Evolutionary conservation across 768 basidiomycete genomes (phyloP).

Genomic region (Boletus reticulatus): DNA sequence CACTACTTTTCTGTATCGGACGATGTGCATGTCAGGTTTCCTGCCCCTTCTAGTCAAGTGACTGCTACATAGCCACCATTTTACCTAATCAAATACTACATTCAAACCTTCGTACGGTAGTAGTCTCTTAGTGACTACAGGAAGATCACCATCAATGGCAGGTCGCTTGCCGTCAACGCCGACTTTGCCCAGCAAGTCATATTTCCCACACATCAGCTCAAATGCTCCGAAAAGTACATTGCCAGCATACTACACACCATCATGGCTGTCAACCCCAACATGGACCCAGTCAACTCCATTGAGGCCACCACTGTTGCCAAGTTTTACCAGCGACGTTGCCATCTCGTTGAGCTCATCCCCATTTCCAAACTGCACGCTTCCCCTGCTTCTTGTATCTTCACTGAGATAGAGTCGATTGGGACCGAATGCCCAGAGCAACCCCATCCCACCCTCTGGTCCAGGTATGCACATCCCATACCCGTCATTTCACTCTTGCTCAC

Average conservation of each 20-base stretch:
- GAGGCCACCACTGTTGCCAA: slow-evolving; percentile 66
- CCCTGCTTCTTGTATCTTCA: slow-evolving; percentile 56
- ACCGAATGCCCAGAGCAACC: slow-evolving; percentile 54
- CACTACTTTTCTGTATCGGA: too few species aligned
- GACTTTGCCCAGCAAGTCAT: slow-evolving; percentile 77
- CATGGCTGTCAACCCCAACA: slow-evolving; percentile 63
- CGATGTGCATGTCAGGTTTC: too few species aligned
- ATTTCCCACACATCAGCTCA: slow-evolving; percentile 78
- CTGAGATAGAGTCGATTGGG: slow-evolving; percentile 61
- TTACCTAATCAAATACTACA: too few species aligned
- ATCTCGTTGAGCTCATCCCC: slow-evolving; percentile 61
- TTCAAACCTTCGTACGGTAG: too few species aligned
- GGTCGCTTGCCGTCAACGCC: slow-evolving; percentile 67
- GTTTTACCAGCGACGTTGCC: slow-evolving; percentile 67
- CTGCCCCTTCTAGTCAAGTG: too few species aligned
- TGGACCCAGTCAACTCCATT: slow-evolving; percentile 52
- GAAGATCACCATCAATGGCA: slow-evolving; percentile 58
- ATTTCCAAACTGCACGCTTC: slow-evolving; percentile 37
- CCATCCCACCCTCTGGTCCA: slow-evolving; percentile 52
- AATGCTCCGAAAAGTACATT: slow-evolving; percentile 78
- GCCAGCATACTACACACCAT: slow-evolving; percentile 67
- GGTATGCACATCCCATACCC: slow-evolving; percentile 33
- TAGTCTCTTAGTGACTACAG: too few species aligned
- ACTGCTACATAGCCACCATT: too few species aligned
- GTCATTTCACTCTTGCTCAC: neutral